These are phyloP conservation scores for Flaveria brownii DNA, from an alignment of 129 eudicot genomes.

Conservation along the genomic window DNA sequence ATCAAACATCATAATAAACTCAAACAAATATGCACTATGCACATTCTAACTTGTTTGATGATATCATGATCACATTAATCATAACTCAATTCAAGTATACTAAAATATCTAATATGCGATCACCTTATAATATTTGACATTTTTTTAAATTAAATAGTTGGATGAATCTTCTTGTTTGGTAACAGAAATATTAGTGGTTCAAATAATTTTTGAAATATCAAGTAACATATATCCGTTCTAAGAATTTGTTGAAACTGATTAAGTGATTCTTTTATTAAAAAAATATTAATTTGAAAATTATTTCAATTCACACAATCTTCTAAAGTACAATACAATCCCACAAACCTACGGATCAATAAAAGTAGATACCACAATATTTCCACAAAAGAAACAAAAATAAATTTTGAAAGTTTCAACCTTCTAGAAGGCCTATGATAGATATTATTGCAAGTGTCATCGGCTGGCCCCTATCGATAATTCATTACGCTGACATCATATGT, in stretches of 20 bases:
- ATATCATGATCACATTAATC: too few relatives aligned
- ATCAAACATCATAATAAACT: too few relatives aligned
- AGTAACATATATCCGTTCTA: not conserved
- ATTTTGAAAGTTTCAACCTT: not conserved
- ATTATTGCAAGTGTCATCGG: slow-evolving; percentile 2
- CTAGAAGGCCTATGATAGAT: not conserved
- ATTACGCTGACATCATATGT: not conserved
- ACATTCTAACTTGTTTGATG: too few relatives aligned
- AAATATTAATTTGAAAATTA: not conserved
- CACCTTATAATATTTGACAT: not conserved
- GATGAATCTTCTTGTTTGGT: not conserved
- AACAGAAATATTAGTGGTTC: not conserved
- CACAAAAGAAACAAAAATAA: slow-evolving; percentile 9
- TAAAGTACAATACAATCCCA: not conserved
- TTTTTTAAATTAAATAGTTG: not conserved
- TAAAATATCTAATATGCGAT: too few relatives aligned
- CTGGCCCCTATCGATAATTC: not conserved
- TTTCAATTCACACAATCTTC: not conserved
- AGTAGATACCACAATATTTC: slow-evolving; percentile 1
- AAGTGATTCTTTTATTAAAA: not conserved
- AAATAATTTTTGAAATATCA: not conserved
- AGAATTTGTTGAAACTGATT: not conserved
- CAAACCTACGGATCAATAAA: not conserved
- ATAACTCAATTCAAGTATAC: too few relatives aligned
- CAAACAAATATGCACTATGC: too few relatives aligned